Conservation (phyloP, 345 rosid species). For the Ricinus communis region DNA sequence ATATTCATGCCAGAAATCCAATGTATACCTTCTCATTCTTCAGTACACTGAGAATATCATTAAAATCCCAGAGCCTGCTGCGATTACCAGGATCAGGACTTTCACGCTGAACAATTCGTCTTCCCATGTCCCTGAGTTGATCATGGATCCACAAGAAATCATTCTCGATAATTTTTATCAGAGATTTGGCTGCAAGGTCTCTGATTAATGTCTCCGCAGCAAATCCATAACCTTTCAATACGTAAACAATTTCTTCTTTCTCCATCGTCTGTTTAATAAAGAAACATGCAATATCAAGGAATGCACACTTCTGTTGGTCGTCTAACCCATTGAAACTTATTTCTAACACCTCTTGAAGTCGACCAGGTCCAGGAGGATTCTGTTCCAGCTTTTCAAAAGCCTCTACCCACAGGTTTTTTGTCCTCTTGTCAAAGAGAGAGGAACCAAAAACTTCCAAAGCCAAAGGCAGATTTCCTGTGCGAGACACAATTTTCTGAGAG, state of each 20-base stretch:
- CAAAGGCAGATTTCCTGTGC: constrained; percentile 56
- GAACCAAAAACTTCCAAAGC: constrained; percentile 80
- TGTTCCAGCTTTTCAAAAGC: constrained; percentile 40
- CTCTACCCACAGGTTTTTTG: constrained; percentile 46
- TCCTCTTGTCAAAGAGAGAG: constrained; percentile 48
- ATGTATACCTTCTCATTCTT: constrained; percentile 40
- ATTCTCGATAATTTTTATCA: constrained; percentile 39
- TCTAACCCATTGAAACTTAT: constrained; percentile 60
- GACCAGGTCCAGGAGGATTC: constrained; percentile 10
- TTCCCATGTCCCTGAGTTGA: constrained; percentile 77
- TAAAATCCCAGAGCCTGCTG: constrained; percentile 63
- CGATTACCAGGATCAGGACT: constrained; percentile 37
- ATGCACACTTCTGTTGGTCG: constrained; percentile 41
- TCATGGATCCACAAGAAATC: constrained; percentile 67
- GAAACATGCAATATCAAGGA: constrained; percentile 74
- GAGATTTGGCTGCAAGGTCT: constrained; percentile 52
- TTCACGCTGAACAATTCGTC: constrained; percentile 45
- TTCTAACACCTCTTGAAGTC: constrained; percentile 43
- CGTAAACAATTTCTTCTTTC: constrained; percentile 42
- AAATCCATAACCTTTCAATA: constrained; percentile 58
- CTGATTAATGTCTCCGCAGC: constrained; percentile 42
- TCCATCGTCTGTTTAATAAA: constrained; percentile 35
- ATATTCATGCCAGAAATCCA: neutral
- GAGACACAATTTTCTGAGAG: constrained; percentile 43
- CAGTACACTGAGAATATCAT: constrained; percentile 44